These are phyloP conservation scores for Talaromyces ruber DNA, from an alignment of 495 filamentous ascomycete genomes.

Conservation along the genomic window DNA sequence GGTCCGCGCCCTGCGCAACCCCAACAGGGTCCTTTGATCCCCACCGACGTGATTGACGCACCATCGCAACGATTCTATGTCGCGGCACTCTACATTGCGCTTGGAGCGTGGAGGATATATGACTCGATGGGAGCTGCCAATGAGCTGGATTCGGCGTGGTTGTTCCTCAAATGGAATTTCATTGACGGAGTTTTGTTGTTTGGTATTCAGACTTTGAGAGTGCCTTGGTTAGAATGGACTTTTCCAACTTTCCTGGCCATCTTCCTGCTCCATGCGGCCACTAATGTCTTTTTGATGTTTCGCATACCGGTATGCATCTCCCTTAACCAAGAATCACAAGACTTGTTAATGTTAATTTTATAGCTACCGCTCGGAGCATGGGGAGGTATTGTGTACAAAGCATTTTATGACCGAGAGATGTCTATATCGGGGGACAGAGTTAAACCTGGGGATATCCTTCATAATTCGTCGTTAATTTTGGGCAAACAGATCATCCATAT, in stretches of 20 bases:
- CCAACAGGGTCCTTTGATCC: slow-evolving; percentile 54
- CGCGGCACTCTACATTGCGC: slow-evolving; percentile 58
- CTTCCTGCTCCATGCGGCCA: slow-evolving; percentile 58
- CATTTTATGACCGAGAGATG: slow-evolving; percentile 82
- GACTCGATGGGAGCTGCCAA: slow-evolving; percentile 74
- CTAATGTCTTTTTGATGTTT: slow-evolving; percentile 86
- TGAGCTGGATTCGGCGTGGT: slow-evolving; percentile 69
- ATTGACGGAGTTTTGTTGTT: slow-evolving; percentile 81
- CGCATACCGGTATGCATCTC: slow-evolving; percentile 60
- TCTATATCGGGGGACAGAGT: slow-evolving; percentile 85
- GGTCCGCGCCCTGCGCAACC: not conserved
- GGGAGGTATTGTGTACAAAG: slow-evolving; percentile 57
- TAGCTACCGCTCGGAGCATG: slow-evolving; percentile 59
- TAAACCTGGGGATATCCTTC: slow-evolving; percentile 73
- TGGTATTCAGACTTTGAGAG: slow-evolving; percentile 70
- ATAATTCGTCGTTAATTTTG: slow-evolving; percentile 86
- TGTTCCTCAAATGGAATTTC: slow-evolving; percentile 86
- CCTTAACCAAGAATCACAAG: not conserved
- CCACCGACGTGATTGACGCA: slow-evolving; percentile 67
- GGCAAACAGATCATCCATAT: slow-evolving; percentile 96
- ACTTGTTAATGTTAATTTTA: not conserved
- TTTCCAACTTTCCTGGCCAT: slow-evolving; percentile 56
- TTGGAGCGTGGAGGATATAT: slow-evolving; percentile 74
- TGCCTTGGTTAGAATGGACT: slow-evolving; percentile 93
- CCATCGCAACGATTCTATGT: slow-evolving; percentile 84